phyloP scores from a whole-genome alignment of 2,329 filamentous ascomycete species.

The Talaromyces sp. region DNA sequence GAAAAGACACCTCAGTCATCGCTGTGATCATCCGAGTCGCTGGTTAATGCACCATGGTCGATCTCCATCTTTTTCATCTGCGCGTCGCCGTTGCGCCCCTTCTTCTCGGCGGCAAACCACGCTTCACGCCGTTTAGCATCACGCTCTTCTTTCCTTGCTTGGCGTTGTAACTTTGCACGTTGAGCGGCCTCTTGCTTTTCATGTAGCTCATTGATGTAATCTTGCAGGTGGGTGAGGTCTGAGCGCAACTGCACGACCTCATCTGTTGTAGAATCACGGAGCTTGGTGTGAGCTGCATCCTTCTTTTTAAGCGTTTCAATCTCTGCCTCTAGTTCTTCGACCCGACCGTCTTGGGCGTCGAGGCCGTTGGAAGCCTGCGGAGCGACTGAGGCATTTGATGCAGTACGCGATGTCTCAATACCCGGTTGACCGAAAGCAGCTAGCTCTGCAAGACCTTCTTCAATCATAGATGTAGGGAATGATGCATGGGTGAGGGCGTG shows the following conservation, averaged over 20 bases:
- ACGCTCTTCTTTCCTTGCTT: slow-evolving; percentile 44
- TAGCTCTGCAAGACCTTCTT: slow-evolving; percentile 46
- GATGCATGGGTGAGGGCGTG: slow-evolving; percentile 42
- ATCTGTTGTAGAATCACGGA: slow-evolving; percentile 38
- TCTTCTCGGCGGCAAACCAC: slow-evolving; percentile 50
- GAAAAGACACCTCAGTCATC: slow-evolving; percentile 27
- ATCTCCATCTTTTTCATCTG: slow-evolving; percentile 43
- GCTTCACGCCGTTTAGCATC: slow-evolving; percentile 44
- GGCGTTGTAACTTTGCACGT: slow-evolving; percentile 35
- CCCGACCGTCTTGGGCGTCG: slow-evolving; percentile 28
- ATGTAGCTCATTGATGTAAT: slow-evolving; percentile 43
- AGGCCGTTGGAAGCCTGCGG: slow-evolving; percentile 17
- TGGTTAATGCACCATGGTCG: slow-evolving; percentile 37
- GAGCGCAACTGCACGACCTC: slow-evolving; percentile 43
- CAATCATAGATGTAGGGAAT: slow-evolving; percentile 42
- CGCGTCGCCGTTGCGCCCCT: slow-evolving; percentile 45
- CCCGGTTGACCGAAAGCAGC: slow-evolving; percentile 31
- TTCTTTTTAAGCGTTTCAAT: slow-evolving; percentile 43
- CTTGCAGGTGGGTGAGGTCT: slow-evolving; percentile 37
- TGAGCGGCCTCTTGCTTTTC: slow-evolving; percentile 41
- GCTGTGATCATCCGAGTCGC: slow-evolving; percentile 40
- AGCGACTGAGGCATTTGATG: slow-evolving; percentile 12
- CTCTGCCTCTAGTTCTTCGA: slow-evolving; percentile 43
- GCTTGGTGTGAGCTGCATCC: slow-evolving; percentile 36
- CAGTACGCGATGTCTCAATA: slow-evolving; percentile 18